Evolutionary conservation across 2,329 filamentous ascomycete genomes (phyloP).

Genomic region (Cladophialophora exuberans): DNA sequence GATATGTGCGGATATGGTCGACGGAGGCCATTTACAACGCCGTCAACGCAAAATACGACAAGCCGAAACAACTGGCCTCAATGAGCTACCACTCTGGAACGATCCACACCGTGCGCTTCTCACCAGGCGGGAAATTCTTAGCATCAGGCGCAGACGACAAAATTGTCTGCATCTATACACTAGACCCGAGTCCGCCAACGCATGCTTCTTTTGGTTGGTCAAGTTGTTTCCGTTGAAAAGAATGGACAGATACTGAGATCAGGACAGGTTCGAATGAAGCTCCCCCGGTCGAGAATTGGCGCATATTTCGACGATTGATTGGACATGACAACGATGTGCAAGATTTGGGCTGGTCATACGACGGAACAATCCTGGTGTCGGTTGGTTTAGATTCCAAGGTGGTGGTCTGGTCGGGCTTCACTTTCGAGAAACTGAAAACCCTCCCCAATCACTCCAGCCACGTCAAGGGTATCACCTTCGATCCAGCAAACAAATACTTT

Average conservation of each 20-base stretch:
- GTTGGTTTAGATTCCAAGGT: slow-evolving; percentile 97
- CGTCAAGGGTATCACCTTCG: slow-evolving; percentile 98
- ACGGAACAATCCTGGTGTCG: slow-evolving; percentile 93
- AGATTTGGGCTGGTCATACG: slow-evolving; percentile 94
- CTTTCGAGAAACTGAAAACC: slow-evolving; percentile 96
- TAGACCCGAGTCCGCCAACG: slow-evolving; percentile 80
- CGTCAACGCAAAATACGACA: slow-evolving; percentile 69
- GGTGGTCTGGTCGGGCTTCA: slow-evolving; percentile 96
- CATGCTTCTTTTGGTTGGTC: slow-evolving; percentile 75
- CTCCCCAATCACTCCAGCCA: slow-evolving; percentile 92
- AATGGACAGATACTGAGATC: slow-evolving; percentile 24
- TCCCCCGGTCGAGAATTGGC: slow-evolving; percentile 96
- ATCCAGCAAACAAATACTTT: slow-evolving; percentile 98
- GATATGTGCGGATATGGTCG: slow-evolving; percentile 96
- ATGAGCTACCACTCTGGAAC: slow-evolving; percentile 99
- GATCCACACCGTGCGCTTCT: slow-evolving; percentile 96
- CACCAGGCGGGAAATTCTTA: slow-evolving; percentile 89
- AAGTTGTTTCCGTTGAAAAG: not conserved
- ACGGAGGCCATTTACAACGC: slow-evolving; percentile 90
- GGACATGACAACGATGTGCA: slow-evolving; percentile 99
- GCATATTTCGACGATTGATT: slow-evolving; percentile 87
- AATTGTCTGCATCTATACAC: slow-evolving; percentile 94
- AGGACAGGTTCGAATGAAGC: slow-evolving; percentile 75
- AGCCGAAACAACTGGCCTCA: slow-evolving; percentile 90
- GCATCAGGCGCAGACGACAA: slow-evolving; percentile 98